Evolutionary conservation across 331 rosid species (phyloP).

Genomic region (Telfairia occidentalis): DNA sequence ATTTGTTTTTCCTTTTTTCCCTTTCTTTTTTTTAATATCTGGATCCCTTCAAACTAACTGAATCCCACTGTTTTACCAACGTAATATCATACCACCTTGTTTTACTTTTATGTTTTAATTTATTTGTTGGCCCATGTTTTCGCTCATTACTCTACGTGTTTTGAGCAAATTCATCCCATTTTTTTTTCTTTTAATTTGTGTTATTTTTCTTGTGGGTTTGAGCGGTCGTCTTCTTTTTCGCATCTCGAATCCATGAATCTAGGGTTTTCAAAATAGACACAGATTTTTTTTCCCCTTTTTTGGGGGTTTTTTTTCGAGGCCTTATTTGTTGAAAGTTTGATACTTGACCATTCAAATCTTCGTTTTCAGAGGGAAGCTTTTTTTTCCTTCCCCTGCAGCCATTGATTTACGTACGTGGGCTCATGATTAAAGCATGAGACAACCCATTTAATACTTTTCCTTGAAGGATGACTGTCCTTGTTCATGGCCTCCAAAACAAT

Average conservation of each 20-base stretch:
- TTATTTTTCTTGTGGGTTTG: too few relatives aligned
- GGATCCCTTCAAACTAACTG: too few relatives aligned
- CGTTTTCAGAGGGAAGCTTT: neutral
- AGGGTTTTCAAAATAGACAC: neutral
- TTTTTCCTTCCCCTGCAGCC: neutral
- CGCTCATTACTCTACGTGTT: too few relatives aligned
- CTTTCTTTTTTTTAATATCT: too few relatives aligned
- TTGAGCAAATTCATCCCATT: too few relatives aligned
- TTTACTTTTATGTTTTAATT: too few relatives aligned
- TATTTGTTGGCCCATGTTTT: too few relatives aligned
- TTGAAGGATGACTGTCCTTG: neutral
- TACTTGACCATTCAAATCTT: neutral
- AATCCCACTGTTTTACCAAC: too few relatives aligned
- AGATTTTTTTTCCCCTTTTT: neutral
- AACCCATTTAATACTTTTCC: conserved; percentile 1
- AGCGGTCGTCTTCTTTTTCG: neutral
- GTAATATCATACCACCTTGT: too few relatives aligned
- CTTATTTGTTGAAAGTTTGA: neutral
- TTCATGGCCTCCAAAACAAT: neutral
- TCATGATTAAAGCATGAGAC: conserved; percentile 12
- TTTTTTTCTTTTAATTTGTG: too few relatives aligned
- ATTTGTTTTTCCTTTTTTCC: too few relatives aligned
- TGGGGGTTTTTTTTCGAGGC: neutral
- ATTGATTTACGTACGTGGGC: conserved; percentile 7
- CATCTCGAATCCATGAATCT: neutral